Base-by-base conservation (phyloP, 768 basidiomycete genomes). In the Amanita fuliginea region DNA sequence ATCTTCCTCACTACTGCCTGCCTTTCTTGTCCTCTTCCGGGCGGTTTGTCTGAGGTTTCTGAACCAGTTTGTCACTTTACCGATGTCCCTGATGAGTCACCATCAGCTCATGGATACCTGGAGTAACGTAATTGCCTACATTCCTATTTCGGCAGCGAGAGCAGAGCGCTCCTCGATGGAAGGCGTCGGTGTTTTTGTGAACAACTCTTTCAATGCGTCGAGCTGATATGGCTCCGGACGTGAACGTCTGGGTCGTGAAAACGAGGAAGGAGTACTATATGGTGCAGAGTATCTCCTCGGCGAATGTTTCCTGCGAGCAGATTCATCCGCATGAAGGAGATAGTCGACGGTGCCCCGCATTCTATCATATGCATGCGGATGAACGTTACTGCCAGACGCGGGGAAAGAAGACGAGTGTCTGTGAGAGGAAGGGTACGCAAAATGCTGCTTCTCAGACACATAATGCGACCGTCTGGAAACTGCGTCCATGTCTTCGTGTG, bases 41-140 rank as follows among this genome's bases (percentile, higher is more conserved):
- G 86, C 75, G 14, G 83, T 84, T 66, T 90, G 86, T 33, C 86
- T 77, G 51, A 89, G 72, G 60, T 90, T 90, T 32, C 86, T 74
- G 72, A 89, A 89, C 86, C 86, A 90, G 62, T 90, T 90, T 14
- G 86, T 87, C 46, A 90, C 86, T 65, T 86, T 87, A 55, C 80
- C 82, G 50, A 89, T 64, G 64, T 90, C 86, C 86, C 78, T 81
- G 58, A 52, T 50, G 53, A 49, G 47, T 46, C 51, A 46, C 46
- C 42, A 44, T 39, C 30, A 47, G 57, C 46, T 26, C 55, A 46
- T 42, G 32, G 13, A 32, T 13, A 13, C 13, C 4, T 13, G 5
- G 58, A 54, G 43, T 21, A 69, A 76, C 13, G 16, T 21, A 26
- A 21, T 22, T 39, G 7, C 35, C 62, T 64, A 81, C 77, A 90